Conservation (phyloP, 208 protist genomes). For the Strigomonas galati region DNA sequence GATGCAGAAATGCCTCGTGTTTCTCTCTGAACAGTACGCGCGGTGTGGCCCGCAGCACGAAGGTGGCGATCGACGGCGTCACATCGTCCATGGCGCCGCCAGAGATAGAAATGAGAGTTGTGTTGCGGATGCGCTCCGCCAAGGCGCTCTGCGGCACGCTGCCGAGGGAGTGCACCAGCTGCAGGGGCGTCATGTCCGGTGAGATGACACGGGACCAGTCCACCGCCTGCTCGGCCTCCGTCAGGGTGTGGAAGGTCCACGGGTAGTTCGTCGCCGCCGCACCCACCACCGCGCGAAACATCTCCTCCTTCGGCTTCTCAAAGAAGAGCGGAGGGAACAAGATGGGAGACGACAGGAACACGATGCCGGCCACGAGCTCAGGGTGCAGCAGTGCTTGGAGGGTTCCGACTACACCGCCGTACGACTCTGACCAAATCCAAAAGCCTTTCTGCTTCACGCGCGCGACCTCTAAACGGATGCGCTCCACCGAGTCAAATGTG, state of each 20-base stretch:
- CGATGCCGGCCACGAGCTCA: slow-evolving; percentile 56
- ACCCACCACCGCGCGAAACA: slow-evolving; percentile 40
- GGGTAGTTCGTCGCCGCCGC: slow-evolving; percentile 23
- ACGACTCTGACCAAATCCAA: slow-evolving; percentile 75
- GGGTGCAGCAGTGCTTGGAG: slow-evolving; percentile 55
- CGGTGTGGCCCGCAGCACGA: slow-evolving; percentile 41
- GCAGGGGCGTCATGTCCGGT: slow-evolving; percentile 14
- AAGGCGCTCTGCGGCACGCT: slow-evolving; percentile 25
- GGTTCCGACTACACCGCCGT: slow-evolving; percentile 55
- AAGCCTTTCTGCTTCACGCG: slow-evolving; percentile 40
- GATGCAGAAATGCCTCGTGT: neutral
- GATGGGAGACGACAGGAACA: slow-evolving; percentile 57
- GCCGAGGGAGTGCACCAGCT: slow-evolving; percentile 32
- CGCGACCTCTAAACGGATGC: slow-evolving; percentile 45
- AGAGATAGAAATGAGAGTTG: slow-evolving; percentile 53
- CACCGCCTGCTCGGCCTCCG: neutral
- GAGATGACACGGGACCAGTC: slow-evolving; percentile 27
- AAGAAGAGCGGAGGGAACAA: slow-evolving; percentile 74
- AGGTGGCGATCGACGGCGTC: slow-evolving; percentile 47
- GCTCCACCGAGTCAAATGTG: slow-evolving; percentile 41
- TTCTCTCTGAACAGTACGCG: slow-evolving; percentile 13
- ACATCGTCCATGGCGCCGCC: slow-evolving; percentile 75
- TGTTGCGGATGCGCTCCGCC: slow-evolving; percentile 29
- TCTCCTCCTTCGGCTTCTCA: slow-evolving; percentile 44
- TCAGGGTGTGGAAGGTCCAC: neutral